phyloP scores from a whole-genome alignment of 176 grass and related monocot genomes.

The Aegilops sharonensis region DNA sequence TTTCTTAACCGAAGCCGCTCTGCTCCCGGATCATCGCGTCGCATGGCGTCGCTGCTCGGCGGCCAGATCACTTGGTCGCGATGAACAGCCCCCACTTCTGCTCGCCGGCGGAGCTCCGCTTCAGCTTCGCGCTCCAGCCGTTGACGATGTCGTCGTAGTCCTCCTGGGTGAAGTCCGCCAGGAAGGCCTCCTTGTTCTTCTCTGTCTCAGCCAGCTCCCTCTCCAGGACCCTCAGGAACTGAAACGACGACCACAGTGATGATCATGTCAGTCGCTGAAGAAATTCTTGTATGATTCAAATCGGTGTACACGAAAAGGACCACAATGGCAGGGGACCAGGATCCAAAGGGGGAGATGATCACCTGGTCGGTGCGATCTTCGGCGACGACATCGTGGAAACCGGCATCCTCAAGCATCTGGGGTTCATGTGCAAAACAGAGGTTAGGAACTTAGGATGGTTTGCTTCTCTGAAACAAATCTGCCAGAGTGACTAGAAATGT shows the following conservation, averaged over 20 bases:
- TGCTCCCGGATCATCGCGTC: background rate
- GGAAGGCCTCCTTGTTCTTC: constrained; percentile 76
- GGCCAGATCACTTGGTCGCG: constrained; percentile 60
- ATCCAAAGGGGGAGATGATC: background rate
- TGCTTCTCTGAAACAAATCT: background rate
- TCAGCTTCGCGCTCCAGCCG: constrained; percentile 96
- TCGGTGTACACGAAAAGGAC: background rate
- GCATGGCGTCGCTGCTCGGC: background rate
- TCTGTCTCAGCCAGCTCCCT: constrained; percentile 72
- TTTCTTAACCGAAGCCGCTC: background rate
- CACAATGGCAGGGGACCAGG: background rate
- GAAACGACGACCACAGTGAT: background rate
- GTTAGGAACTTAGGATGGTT: constrained; percentile 5
- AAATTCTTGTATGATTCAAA: background rate
- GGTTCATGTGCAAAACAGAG: background rate
- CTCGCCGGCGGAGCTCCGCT: constrained; percentile 70
- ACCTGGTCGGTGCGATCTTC: constrained; percentile 96
- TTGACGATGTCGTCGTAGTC: constrained; percentile 83
- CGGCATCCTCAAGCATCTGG: constrained; percentile 84
- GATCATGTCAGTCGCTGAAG: background rate
- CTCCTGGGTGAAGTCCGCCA: constrained; percentile 80
- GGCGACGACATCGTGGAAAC: constrained; percentile 68
- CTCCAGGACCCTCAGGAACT: constrained; percentile 76
- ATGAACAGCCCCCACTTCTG: constrained; percentile 94
- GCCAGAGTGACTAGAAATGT: background rate